A percentile compares a stretch with the other conserved stretches of the same genome.
These are phyloP conservation scores for Diutina sp. DNA, from an alignment of 1,139 yeast genomes.

Conservation along the genomic window DNA sequence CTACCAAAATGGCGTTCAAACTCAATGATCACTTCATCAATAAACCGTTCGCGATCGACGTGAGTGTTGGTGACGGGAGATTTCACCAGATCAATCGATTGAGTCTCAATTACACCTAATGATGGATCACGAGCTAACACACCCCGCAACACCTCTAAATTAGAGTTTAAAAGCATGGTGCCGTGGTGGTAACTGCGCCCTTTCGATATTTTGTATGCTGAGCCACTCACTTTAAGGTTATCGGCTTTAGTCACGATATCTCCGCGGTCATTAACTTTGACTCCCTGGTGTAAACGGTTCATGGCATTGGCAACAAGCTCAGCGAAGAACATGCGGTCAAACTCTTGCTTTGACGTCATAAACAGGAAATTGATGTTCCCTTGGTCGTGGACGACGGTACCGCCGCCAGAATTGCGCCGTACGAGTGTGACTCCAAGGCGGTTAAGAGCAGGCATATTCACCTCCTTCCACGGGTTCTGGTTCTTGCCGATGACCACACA, in stretches of 20 bases:
- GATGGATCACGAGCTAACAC: constrained; percentile 38
- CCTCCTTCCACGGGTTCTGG: constrained; percentile 90
- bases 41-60: constrained; percentile 32
- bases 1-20: constrained; percentile 28
- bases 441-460: constrained; percentile 48
- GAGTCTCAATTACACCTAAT: constrained; percentile 40
- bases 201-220: constrained; percentile 76
- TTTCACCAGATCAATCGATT: constrained; percentile 62
- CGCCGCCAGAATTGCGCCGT: constrained; percentile 87
- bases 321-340: constrained; percentile 55
- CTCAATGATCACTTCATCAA: constrained; percentile 29
- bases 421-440: constrained; percentile 51
- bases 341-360: constrained; percentile 56
- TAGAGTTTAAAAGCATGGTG: constrained; percentile 73
- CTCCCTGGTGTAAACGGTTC: constrained; percentile 16
- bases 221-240: constrained; percentile 64
- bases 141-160: constrained; percentile 42
- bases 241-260: constrained; percentile 46
- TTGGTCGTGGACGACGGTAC: constrained; percentile 91
- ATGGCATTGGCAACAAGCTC: constrained; percentile 37
- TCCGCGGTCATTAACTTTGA: constrained; percentile 56
- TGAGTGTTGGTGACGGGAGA: constrained; percentile 62
- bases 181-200: constrained; percentile 93
- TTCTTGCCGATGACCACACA: constrained; percentile 94
- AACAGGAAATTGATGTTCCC: constrained; percentile 85